Percentiles rank a stretch among this genome's conserved stretches.
These are phyloP conservation scores for Hirsutella minnesotensis DNA, from an alignment of 2,329 filamentous ascomycete species.

Conservation along the genomic window DNA sequence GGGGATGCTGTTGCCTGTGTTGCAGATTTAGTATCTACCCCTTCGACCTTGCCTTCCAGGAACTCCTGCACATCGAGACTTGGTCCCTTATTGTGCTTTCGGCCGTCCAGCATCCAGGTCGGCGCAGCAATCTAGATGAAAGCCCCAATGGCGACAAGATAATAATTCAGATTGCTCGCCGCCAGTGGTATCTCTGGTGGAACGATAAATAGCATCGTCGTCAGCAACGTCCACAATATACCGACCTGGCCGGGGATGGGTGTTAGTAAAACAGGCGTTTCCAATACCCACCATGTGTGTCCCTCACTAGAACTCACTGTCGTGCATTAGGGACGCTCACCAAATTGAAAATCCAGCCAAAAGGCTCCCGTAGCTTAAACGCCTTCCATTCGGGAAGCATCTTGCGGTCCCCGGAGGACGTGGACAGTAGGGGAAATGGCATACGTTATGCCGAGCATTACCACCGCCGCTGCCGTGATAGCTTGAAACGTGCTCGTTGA, in stretches of 20 bases:
- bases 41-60: constrained; percentile 2
- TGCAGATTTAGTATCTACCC: neutral
- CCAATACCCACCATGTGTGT: neutral
- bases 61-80: constrained; percentile 10
- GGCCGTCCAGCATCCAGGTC: constrained; percentile 35
- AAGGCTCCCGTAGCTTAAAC: constrained; percentile 22
- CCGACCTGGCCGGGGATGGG: too few species aligned
- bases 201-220: constrained; percentile 64
- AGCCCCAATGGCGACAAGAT: constrained; percentile 33
- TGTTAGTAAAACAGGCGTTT: too few species aligned
- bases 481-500: constrained; percentile 58
- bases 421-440: constrained; percentile 65
- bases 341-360: constrained; percentile 24
- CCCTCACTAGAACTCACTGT: neutral
- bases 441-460: constrained; percentile 62
- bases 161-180: constrained; percentile 55
- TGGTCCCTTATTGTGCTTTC: constrained; percentile 32
- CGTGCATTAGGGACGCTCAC: constrained; percentile 4
- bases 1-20: too few species aligned
- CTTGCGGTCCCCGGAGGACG: constrained; percentile 49
- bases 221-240: constrained; percentile 53
- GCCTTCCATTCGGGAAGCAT: constrained; percentile 43
- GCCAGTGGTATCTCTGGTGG: constrained; percentile 55
- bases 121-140: constrained; percentile 30
- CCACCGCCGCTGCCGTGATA: constrained; percentile 60